phyloP scores from a whole-genome alignment of 73 alveolate genomes.

The Stentor coeruleus region DNA sequence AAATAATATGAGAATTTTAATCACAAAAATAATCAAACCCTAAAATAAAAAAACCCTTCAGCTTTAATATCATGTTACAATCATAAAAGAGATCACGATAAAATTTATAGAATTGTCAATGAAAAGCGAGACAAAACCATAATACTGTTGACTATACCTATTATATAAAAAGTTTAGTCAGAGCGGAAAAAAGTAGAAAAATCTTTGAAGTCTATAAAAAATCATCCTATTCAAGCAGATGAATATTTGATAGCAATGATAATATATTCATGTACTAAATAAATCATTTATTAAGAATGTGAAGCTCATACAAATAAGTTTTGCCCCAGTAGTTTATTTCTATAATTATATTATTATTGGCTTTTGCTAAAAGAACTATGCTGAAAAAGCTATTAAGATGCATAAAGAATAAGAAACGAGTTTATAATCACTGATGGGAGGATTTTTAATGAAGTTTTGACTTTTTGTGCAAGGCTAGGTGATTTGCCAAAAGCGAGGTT shows the following conservation, averaged over 20 bases:
- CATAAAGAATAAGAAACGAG: neutral
- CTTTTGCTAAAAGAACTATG: neutral
- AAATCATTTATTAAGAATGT: neutral
- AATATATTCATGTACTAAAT: neutral
- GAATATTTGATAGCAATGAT: neutral
- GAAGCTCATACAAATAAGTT: neutral
- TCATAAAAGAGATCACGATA: neutral
- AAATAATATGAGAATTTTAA: no score
- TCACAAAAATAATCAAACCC: no score
- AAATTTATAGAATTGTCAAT: neutral
- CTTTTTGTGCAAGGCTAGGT: conserved; percentile 17
- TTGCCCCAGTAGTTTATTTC: neutral
- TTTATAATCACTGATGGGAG: neutral
- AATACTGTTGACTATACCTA: neutral
- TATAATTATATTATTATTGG: neutral
- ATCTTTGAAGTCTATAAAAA: conserved; percentile 2
- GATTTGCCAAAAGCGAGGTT: neutral
- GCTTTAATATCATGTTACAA: neutral
- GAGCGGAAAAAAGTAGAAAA: neutral
- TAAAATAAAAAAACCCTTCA: no score
- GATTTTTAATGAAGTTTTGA: neutral
- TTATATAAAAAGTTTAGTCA: neutral
- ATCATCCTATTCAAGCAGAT: neutral
- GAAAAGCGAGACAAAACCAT: neutral
- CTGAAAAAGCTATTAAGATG: conserved; percentile 4